Conservation (phyloP, 1,139 yeast species). For the Saccharomycopsis hybrid region DNA sequence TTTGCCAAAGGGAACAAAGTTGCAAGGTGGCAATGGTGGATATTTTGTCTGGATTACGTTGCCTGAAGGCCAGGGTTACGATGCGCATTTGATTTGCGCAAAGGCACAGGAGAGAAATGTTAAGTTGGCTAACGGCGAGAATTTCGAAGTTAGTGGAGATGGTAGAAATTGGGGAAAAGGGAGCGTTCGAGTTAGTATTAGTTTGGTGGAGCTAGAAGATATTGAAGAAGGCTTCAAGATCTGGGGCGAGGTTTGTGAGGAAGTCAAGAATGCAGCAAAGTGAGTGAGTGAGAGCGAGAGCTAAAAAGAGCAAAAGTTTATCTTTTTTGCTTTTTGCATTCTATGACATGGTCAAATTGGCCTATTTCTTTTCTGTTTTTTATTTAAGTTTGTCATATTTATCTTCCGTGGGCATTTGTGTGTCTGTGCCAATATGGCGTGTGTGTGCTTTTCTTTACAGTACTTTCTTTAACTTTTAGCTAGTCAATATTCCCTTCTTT, state of each 20-base stretch:
- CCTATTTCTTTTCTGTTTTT: too few species aligned
- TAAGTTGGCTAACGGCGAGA: constrained; percentile 63
- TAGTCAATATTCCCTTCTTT: too few species aligned
- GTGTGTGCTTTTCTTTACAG: too few species aligned
- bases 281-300: too few species aligned
- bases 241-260: constrained; percentile 57
- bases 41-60: constrained; percentile 78
- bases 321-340: too few species aligned
- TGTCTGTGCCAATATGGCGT: too few species aligned
- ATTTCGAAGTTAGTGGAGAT: constrained; percentile 70
- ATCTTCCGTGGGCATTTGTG: too few species aligned
- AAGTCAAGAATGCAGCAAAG: constrained; percentile 15
- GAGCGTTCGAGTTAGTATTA: constrained; percentile 57
- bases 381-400: too few species aligned
- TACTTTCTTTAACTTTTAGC: too few species aligned
- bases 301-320: too few species aligned
- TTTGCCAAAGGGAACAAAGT: constrained; percentile 48
- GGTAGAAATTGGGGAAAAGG: constrained; percentile 50
- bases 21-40: constrained; percentile 75
- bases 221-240: constrained; percentile 51
- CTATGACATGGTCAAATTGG: too few species aligned
- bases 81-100: constrained; percentile 40
- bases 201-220: constrained; percentile 44
- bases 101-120: constrained; percentile 41
- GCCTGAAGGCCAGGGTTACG: constrained; percentile 37